Evolutionary conservation across 1,284 basidiomycete species (phyloP), one percentile per base, ranked within the genome.

Genomic region (Ustanciosporium gigantosporum): DNA sequence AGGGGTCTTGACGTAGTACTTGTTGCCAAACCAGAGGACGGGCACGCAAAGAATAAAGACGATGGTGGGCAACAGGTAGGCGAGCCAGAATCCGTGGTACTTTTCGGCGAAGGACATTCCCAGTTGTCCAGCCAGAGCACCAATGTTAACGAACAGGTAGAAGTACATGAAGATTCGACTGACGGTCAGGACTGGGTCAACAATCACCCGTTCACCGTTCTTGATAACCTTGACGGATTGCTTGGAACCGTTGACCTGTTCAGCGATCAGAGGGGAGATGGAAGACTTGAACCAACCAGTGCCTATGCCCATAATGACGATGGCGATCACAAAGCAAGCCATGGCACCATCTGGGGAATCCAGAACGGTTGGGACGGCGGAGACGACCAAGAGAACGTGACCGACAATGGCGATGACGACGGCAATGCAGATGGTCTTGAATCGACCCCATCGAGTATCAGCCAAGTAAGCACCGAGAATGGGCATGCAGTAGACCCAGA

Each of bases 221-320:
- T 81, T 82, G 2, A 82, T 83, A 9, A 38, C 48, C 38, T 58
- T 48, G 15, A 77, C 70, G 19, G 64, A 66, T 32, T 68, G 64
- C 37, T 71, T 65, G 8, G 66, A 66, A 13, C 59, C 51, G 16
- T 60, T 64, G 34, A 75, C 66, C 50, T 77, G 76, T 74, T 90
- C 90, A 4, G 68, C 72, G n/a, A 77, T 68, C 35, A 77, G 31
- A 2, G 69, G 66, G 4, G 46, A 31, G 36, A 74, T 59, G 13
- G 50, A 61, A 0, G 86, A 77, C 79, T 91, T 91, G 83, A 92
- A 90, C 23, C 85, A 82, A 17, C 89, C 90, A 4, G 90, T 87
- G 8, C 84, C 83, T 16, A 82, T 41, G 15, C 79, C 78, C 64
- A 71, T 73, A 27, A 76, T 39, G 47, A 77, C 45, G 22, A 77